A percentile compares a stretch with the other conserved stretches of the same genome.
phyloP scores from a whole-genome alignment of 2,329 filamentous ascomycete genomes.

The Aspergillus felis region DNA sequence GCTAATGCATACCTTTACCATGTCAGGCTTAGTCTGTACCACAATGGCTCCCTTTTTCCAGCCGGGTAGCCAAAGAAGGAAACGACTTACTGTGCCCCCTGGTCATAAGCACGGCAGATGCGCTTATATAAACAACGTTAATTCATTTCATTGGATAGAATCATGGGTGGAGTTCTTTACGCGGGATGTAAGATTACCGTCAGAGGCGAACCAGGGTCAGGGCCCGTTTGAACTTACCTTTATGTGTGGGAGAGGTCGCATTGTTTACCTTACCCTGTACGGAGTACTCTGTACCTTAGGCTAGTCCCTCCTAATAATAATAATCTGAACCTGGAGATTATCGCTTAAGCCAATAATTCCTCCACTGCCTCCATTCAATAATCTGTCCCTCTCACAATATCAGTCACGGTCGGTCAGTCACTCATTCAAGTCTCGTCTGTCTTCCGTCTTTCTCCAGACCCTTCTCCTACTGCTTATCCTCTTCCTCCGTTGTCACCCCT shows the following conservation, averaged over 20 bases:
- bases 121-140: conserved; percentile 4
- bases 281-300: neutral
- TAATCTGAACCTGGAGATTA: neutral
- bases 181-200: conserved; percentile 16
- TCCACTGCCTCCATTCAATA: neutral
- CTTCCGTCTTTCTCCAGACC: conserved; percentile 1
- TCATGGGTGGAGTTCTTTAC: conserved; percentile 2
- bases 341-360: neutral
- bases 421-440: conserved; percentile 1
- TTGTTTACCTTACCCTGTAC: neutral
- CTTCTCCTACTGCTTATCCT: neutral
- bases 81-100: conserved; percentile 12
- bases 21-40: conserved; percentile 2
- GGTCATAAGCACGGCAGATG: neutral
- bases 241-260: neutral
- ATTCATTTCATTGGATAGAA: conserved; percentile 8
- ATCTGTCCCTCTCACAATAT: conserved; percentile 3
- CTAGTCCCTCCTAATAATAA: neutral
- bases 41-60: conserved; percentile 3
- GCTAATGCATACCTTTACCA: conserved; percentile 2
- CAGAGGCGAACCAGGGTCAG: conserved; percentile 12
- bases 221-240: conserved; percentile 8
- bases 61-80: conserved; percentile 3
- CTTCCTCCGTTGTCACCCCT: neutral
- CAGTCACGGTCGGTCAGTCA: conserved; percentile 1